A percentile compares a stretch with the other conserved stretches of the same genome.
Conservation (phyloP, 768 basidiomycete genomes). For the Naganishia vaughanmartiniae region DNA sequence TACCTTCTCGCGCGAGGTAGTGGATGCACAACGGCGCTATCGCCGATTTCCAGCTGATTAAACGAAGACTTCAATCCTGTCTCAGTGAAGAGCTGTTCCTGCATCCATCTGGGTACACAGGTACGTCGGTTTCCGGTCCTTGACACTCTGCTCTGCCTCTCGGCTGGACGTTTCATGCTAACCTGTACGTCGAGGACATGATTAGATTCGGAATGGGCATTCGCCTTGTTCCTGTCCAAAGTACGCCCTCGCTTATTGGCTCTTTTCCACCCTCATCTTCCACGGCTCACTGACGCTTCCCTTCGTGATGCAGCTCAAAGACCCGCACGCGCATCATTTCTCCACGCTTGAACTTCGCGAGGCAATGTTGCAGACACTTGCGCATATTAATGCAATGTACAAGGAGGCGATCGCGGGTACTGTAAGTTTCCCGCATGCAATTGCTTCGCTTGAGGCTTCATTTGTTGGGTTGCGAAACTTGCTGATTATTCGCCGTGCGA, state of each 20-base stretch:
- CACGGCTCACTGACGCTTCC: not conserved
- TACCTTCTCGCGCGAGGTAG: too few species aligned
- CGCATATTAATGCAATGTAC: slow-evolving; percentile 70
- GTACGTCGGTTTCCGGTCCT: slow-evolving; percentile 57
- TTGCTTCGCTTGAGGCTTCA: too few species aligned
- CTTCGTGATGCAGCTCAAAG: slow-evolving; percentile 63
- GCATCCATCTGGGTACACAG: slow-evolving; percentile 87
- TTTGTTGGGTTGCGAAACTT: not conserved
- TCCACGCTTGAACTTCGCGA: slow-evolving; percentile 67
- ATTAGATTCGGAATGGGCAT: slow-evolving; percentile 98
- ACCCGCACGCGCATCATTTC: slow-evolving; percentile 73
- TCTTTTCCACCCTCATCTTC: not conserved
- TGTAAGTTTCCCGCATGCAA: slow-evolving; percentile 1
- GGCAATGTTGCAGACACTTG: slow-evolving; percentile 86
- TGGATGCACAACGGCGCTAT: slow-evolving; percentile 99
- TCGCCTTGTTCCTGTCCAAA: slow-evolving; percentile 84
- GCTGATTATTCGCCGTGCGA: not conserved
- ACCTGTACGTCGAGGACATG: too few species aligned
- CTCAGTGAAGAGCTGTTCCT: slow-evolving; percentile 82
- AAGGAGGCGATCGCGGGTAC: slow-evolving; percentile 64
- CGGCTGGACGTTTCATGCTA: not conserved
- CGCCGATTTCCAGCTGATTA: slow-evolving; percentile 74
- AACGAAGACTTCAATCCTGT: slow-evolving; percentile 71
- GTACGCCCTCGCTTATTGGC: slow-evolving; percentile 49
- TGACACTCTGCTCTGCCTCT: not conserved